phyloP scores from a whole-genome alignment of 2,329 filamentous ascomycete genomes.

The Alternaria consortialis region DNA sequence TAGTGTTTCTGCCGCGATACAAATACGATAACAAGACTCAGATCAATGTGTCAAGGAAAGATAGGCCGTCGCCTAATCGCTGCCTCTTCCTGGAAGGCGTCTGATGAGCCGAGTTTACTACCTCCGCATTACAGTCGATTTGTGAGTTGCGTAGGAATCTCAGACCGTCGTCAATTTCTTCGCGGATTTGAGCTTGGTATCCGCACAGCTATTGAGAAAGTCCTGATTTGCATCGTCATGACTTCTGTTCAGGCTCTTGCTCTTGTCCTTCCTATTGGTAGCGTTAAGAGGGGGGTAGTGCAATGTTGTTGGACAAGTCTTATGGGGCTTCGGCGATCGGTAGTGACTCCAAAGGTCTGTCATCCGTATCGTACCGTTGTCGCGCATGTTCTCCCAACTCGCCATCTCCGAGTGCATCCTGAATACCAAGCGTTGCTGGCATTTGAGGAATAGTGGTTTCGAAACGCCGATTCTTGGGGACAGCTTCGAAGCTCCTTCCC shows the following conservation, averaged over 20 bases:
- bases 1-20: neutral
- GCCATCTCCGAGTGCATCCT: neutral
- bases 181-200: neutral
- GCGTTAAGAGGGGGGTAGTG: neutral
- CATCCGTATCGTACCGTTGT: neutral
- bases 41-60: neutral
- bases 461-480: constrained; percentile 2
- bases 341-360: neutral
- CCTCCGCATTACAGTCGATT: no score
- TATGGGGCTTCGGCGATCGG: neutral
- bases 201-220: neutral
- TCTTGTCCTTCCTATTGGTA: neutral
- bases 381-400: neutral
- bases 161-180: neutral
- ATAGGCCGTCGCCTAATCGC: neutral
- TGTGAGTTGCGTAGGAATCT: neutral
- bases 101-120: neutral
- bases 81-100: neutral
- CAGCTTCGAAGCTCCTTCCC: neutral
- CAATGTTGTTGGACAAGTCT: neutral
- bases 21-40: neutral
- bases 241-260: neutral
- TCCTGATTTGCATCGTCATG: neutral
- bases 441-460: neutral
- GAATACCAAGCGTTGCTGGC: neutral